These are phyloP conservation scores for Phytophthora pistaciae DNA, from an alignment of 352 stramenopile genomes.

Conservation along the genomic window DNA sequence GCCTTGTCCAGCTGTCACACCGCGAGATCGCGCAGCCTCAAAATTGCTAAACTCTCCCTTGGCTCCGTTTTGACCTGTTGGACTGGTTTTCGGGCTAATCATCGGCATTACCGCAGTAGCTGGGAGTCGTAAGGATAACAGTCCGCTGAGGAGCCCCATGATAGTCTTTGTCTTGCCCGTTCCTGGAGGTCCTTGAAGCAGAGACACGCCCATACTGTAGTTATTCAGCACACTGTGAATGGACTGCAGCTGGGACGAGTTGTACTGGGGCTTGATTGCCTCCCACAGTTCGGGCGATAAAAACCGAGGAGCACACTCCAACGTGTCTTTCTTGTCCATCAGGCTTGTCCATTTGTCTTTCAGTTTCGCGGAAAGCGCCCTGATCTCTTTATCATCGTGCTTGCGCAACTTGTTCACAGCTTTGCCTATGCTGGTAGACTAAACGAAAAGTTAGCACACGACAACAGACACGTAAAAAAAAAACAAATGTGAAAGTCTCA, in stretches of 20 bases:
- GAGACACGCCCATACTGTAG: conserved; percentile 83
- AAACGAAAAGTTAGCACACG: conserved; percentile 16
- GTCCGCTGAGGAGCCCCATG: conserved; percentile 82
- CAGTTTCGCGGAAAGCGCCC: conserved; percentile 49
- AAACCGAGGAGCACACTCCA: conserved; percentile 70
- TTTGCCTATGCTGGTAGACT: conserved; percentile 89
- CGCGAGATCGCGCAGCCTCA: conserved; percentile 49
- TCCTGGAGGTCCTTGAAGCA: conserved; percentile 96
- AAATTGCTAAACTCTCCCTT: conserved; percentile 62
- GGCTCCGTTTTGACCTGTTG: conserved; percentile 21
- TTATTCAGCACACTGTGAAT: conserved; percentile 91
- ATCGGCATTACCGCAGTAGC: conserved; percentile 53
- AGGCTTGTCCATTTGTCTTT: conserved; percentile 87
- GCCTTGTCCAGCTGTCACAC: conserved; percentile 18
- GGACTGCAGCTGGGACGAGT: conserved; percentile 87
- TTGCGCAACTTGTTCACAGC: conserved; percentile 88
- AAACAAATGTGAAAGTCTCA: conserved; percentile 28
- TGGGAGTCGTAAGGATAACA: conserved; percentile 71
- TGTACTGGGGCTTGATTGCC: conserved; percentile 83
- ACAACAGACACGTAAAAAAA: not conserved
- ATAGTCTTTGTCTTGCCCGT: conserved; percentile 97
- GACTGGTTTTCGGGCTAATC: conserved; percentile 23
- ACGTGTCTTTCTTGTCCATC: conserved; percentile 70
- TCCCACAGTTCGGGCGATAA: conserved; percentile 72
- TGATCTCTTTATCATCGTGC: conserved; percentile 66